Conservation (phyloP, 768 basidiomycete genomes). For the Austroboletus festivus region DNA sequence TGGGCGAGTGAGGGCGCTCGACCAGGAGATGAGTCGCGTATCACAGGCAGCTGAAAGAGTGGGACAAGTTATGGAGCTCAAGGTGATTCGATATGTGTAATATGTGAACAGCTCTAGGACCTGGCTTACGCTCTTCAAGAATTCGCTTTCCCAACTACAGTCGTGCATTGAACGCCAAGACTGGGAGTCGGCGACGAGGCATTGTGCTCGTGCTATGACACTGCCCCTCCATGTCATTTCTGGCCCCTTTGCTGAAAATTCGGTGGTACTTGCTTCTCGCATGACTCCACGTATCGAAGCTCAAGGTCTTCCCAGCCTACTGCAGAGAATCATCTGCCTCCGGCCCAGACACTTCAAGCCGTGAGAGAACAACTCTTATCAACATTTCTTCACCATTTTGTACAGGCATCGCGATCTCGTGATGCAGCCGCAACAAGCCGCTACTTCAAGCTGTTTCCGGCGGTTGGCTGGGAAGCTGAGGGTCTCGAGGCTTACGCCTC, state of each 20-base stretch:
- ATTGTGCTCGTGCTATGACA: slow-evolving; percentile 88
- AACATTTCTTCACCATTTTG: slow-evolving; percentile 79
- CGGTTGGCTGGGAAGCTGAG: slow-evolving; percentile 89
- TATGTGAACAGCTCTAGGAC: slow-evolving; percentile 21
- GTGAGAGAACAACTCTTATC: slow-evolving; percentile 72
- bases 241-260: slow-evolving; percentile 80
- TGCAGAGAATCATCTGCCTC: slow-evolving; percentile 81
- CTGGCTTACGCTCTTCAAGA: slow-evolving; percentile 41
- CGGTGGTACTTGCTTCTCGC: slow-evolving; percentile 62
- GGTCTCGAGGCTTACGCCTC: slow-evolving; percentile 89
- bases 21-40: slow-evolving; percentile 91
- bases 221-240: slow-evolving; percentile 74
- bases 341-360: slow-evolving; percentile 73
- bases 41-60: slow-evolving; percentile 89
- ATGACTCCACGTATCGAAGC: background rate
- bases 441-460: slow-evolving; percentile 96
- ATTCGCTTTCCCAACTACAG: slow-evolving; percentile 57
- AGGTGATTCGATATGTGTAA: slow-evolving; percentile 45
- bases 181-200: slow-evolving; percentile 93
- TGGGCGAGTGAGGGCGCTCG: slow-evolving; percentile 83
- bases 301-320: slow-evolving; percentile 63
- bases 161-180: slow-evolving; percentile 74
- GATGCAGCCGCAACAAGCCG: slow-evolving; percentile 87
- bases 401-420: slow-evolving; percentile 71
- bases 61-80: slow-evolving; percentile 91